Conservation (phyloP, 2,329 filamentous ascomycete genomes). For the Cercospora janseana region DNA sequence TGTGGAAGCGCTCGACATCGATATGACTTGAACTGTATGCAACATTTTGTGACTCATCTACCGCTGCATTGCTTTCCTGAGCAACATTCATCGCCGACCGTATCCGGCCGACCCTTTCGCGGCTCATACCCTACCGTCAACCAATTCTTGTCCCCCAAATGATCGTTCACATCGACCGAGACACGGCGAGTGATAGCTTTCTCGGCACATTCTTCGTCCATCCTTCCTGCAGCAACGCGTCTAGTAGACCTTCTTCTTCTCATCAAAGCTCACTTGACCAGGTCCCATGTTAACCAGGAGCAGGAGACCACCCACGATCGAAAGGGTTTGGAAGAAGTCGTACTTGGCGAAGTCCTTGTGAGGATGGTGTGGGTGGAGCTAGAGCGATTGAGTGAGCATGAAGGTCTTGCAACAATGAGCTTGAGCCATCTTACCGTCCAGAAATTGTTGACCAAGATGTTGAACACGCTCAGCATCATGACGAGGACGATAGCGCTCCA, state of each 20-base stretch:
- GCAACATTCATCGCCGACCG: neutral
- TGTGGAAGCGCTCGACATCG: no score
- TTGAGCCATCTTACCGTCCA: slow-evolving; percentile 73
- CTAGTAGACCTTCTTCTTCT: slow-evolving; percentile 99
- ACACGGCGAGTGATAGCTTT: neutral
- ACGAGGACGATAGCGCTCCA: slow-evolving; percentile 95
- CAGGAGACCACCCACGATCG: slow-evolving; percentile 93
- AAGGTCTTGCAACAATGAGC: neutral
- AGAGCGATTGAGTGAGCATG: slow-evolving; percentile 25
- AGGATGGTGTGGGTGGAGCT: slow-evolving; percentile 96
- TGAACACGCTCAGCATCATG: slow-evolving; percentile 93
- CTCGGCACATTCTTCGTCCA: neutral
- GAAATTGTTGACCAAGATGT: slow-evolving; percentile 98
- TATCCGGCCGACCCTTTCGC: neutral
- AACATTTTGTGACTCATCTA: neutral
- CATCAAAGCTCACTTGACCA: slow-evolving; percentile 95
- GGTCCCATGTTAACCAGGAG: slow-evolving; percentile 98
- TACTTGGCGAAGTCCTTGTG: slow-evolving; percentile 99
- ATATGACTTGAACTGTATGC: no score
- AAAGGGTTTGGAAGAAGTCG: slow-evolving; percentile 99
- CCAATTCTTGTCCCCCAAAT: no score
- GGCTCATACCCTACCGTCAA: no score
- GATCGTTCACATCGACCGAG: no score
- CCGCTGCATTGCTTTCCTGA: neutral
- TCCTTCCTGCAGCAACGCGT: slow-evolving; percentile 2